A percentile compares a stretch with the other conserved stretches of the same genome.
phyloP scores from a whole-genome alignment of 2,329 filamentous ascomycete genomes.

The Ustulina deusta region DNA sequence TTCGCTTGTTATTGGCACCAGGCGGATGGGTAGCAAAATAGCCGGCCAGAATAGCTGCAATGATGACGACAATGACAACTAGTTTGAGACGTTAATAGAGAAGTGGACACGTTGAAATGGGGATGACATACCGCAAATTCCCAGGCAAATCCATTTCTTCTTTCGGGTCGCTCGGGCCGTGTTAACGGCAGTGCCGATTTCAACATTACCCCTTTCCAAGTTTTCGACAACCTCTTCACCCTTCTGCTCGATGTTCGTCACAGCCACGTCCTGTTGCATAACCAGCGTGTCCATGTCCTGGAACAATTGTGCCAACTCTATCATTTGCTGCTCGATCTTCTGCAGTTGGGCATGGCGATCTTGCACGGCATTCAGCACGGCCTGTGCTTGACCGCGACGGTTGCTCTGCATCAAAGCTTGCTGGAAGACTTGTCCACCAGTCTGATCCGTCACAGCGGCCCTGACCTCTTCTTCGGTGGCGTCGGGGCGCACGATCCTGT shows the following conservation, averaged over 20 bases:
- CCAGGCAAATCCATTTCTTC: constrained; percentile 98
- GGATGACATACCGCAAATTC: constrained; percentile 70
- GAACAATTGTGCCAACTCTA: constrained; percentile 88
- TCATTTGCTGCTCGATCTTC: constrained; percentile 92
- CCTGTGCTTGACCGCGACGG: constrained; percentile 82
- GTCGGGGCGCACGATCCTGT: constrained; percentile 87
- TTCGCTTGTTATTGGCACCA: constrained; percentile 39
- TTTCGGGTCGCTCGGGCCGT: constrained; percentile 83
- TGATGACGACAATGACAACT: constrained; percentile 66
- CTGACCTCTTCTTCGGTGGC: constrained; percentile 82
- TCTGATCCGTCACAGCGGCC: constrained; percentile 79
- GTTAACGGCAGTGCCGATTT: constrained; percentile 83
- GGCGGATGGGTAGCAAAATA: constrained; percentile 42
- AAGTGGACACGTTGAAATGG: not conserved
- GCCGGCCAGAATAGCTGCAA: constrained; percentile 61
- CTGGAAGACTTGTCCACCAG: constrained; percentile 83
- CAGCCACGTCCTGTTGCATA: constrained; percentile 84
- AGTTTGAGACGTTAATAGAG: constrained; percentile 46
- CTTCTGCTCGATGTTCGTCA: constrained; percentile 86
- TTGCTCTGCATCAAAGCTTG: constrained; percentile 86
- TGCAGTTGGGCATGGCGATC: constrained; percentile 87
- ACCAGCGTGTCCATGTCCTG: constrained; percentile 88
- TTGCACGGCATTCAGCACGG: constrained; percentile 82
- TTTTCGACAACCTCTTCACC: constrained; percentile 87
- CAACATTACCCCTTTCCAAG: constrained; percentile 84